Evolutionary conservation across 2,329 filamentous ascomycete species (phyloP).

Genomic region (Dactylellina haptotyla): DNA sequence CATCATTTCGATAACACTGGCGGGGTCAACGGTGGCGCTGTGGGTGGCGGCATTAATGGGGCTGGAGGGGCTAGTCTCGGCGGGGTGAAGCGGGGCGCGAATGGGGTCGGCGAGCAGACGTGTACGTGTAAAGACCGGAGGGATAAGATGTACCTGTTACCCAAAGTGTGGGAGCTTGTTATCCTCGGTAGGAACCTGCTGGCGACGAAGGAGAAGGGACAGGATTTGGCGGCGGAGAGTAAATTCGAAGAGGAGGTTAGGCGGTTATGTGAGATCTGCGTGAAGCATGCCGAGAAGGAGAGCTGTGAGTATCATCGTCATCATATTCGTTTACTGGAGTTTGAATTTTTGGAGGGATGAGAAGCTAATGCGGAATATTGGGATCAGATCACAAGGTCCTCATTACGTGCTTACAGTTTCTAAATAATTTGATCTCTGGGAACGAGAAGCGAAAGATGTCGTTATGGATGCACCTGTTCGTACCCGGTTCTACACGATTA

Average conservation of each 20-base stretch:
- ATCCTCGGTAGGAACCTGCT: conserved; percentile 58
- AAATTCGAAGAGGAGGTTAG: conserved; percentile 58
- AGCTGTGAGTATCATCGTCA: conserved; percentile 28
- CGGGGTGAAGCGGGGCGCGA: conserved; percentile 16
- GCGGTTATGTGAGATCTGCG: conserved; percentile 57
- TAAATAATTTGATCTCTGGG: conserved; percentile 58
- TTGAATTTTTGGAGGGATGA: background rate
- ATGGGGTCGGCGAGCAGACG: conserved; percentile 48
- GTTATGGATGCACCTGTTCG: conserved; percentile 58
- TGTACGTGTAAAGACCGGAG: conserved; percentile 49
- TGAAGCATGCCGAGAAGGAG: conserved; percentile 56
- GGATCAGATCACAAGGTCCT: conserved; percentile 58
- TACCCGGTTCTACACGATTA: conserved; percentile 48
- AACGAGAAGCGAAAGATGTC: conserved; percentile 59
- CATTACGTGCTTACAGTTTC: conserved; percentile 58
- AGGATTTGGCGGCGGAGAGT: conserved; percentile 58
- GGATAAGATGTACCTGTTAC: conserved; percentile 58
- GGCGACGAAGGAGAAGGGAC: conserved; percentile 57
- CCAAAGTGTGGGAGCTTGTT: conserved; percentile 57
- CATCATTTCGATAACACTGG: conserved; percentile 41
- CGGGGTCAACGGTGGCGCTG: background rate
- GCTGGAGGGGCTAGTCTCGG: background rate
- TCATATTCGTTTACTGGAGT: background rate
- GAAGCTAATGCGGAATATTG: background rate
- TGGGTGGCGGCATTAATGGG: background rate